Base-by-base conservation (phyloP, 495 filamentous ascomycete genomes). In the Hypomontagnella submonticulosa region DNA sequence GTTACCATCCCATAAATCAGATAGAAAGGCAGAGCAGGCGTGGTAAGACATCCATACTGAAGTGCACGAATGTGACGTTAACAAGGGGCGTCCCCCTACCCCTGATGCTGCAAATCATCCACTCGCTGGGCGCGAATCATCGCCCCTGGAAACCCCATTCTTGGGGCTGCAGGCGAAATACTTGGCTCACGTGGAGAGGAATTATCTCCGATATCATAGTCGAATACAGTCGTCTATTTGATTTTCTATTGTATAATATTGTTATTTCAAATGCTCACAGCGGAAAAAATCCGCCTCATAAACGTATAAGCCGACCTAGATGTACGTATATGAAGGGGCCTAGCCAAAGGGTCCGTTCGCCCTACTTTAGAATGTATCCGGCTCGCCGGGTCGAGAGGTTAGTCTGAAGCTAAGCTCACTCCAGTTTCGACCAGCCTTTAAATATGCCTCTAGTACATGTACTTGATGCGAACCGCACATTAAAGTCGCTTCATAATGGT, bases 11-110 rank as follows among this genome's bases (percentile, higher is more conserved):
- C 3, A 6, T 32, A 23, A 8, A 30, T 59, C 33, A 50, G 12
- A 20, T 19, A 7, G 15, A 19, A 36, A 10, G 18, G 37, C n/a
- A 30, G 36, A 18, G 9, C 4, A 47, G 18, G 30, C 16, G 40
- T 40, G 43, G 23, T 38, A 27, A 43, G 34, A 30, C 12, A 11
- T n/a, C n/a, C n/a, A n/a, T 7, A 20, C 36, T 12, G 19, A 12
- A 42, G 20, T 13, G n/a, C 9, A n/a, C 50, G 40, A 52, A 64
- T 64, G 34, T 33, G 19, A 64, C 61, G 38, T 37, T 64, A 40
- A n/a, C 37, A 19, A 46, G 38, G 53, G 54, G 61, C 5, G 6
- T n/a, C 10, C 12, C 20, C 10, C 19, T 27, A 27, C 23, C 61
- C 34, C 52, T 34, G 20, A 47, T 15, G 47, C 55, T 48, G 55